Evolutionary conservation across 2,329 filamentous ascomycete species (phyloP).

Genomic region (Pseudogymnoascus sp.): DNA sequence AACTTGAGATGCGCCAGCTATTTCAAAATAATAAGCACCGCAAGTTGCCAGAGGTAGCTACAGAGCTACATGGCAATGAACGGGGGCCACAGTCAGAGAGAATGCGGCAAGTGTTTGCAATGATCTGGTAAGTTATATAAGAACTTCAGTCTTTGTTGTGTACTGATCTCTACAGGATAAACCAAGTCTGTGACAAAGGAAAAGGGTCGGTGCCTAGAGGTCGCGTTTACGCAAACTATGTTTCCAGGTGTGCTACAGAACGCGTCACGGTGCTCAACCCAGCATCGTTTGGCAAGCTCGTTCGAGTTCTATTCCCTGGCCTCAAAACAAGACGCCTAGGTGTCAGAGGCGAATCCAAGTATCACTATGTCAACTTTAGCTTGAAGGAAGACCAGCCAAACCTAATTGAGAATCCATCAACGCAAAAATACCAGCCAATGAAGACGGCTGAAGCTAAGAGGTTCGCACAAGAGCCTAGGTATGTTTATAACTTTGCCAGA

Average conservation of each 20-base stretch:
- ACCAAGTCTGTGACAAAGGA: constrained; percentile 62
- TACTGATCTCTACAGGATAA: constrained; percentile 49
- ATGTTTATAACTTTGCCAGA: constrained; percentile 24
- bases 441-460: constrained; percentile 42
- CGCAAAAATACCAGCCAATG: constrained; percentile 39
- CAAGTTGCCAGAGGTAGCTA: constrained; percentile 61
- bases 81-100: constrained; percentile 74
- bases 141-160: not conserved
- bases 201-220: constrained; percentile 86
- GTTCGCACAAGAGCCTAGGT: constrained; percentile 46
- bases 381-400: constrained; percentile 45
- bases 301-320: constrained; percentile 90
- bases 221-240: constrained; percentile 91
- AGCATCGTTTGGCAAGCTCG: constrained; percentile 94
- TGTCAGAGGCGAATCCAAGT: constrained; percentile 94
- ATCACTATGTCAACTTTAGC: constrained; percentile 76
- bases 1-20: constrained; percentile 70
- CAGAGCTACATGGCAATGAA: constrained; percentile 70
- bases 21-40: constrained; percentile 63
- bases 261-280: constrained; percentile 93
- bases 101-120: constrained; percentile 77
- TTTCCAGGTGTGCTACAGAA: constrained; percentile 83
- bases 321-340: constrained; percentile 87
- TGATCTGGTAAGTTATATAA: constrained; percentile 64
- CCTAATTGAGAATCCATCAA: constrained; percentile 25